These are phyloP conservation scores for Dinochytrium kinnereticum DNA, from an alignment of 371 early-diverging fungal genomes.

Conservation along the genomic window DNA sequence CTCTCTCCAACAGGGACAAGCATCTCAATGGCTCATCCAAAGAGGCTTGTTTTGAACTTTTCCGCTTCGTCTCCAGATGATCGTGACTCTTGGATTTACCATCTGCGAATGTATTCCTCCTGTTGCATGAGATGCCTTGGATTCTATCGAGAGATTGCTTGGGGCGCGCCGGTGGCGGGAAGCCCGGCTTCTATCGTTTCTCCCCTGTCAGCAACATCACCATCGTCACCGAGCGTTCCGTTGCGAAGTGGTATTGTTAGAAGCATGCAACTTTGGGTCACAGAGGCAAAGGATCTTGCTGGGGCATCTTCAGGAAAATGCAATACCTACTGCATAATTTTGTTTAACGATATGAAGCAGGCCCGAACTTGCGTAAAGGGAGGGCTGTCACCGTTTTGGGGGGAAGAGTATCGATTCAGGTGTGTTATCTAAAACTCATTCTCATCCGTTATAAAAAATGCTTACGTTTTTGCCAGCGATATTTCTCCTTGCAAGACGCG, in stretches of 20 bases:
- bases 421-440: no score
- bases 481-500: conserved; percentile 35
- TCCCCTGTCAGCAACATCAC: conserved; percentile 10
- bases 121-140: conserved; percentile 41
- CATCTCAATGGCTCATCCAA: no score
- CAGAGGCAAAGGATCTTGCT: conserved; percentile 48
- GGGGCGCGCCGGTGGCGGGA: not conserved
- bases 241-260: conserved; percentile 16
- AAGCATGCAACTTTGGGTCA: conserved; percentile 35
- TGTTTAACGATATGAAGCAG: conserved; percentile 47
- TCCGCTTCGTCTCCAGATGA: conserved; percentile 34
- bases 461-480: conserved; percentile 18
- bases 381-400: conserved; percentile 49
- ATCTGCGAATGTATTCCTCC: conserved; percentile 24
- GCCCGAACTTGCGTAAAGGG: conserved; percentile 42
- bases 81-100: conserved; percentile 35
- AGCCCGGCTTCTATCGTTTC: conserved; percentile 16
- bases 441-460: not conserved
- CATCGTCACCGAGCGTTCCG: conserved; percentile 13
- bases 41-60: conserved; percentile 35
- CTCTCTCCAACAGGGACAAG: not conserved
- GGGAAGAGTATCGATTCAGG: conserved; percentile 42
- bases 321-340: conserved; percentile 38
- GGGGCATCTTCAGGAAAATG: conserved; percentile 7
- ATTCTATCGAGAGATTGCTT: not conserved